A percentile compares a stretch with the other conserved stretches of the same genome.
Evolutionary conservation across 306 rosid genomes (phyloP).

Genomic region (Spatholobus suberectus): DNA sequence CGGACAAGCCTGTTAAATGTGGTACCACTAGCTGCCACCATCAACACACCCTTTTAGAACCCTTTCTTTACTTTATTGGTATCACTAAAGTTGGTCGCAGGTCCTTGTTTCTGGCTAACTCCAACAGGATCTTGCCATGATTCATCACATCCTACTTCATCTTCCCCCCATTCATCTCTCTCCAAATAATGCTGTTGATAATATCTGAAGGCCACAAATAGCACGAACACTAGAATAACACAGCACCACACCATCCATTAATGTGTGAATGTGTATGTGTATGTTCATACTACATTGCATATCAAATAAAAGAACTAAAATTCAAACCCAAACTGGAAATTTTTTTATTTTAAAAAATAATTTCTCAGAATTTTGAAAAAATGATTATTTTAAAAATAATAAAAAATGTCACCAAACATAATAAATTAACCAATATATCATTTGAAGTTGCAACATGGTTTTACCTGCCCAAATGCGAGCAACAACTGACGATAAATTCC

Average conservation of each 20-base stretch:
- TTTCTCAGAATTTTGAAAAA: neutral
- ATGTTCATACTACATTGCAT: too few relatives aligned
- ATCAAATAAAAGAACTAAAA: neutral
- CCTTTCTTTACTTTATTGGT: conserved; percentile 51
- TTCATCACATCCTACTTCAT: conserved; percentile 48
- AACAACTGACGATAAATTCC: conserved; percentile 79
- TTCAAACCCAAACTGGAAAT: neutral
- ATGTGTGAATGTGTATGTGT: neutral
- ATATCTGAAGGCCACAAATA: conserved; percentile 76
- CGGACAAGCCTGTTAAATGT: neutral
- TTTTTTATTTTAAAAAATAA: neutral
- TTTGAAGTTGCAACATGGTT: neutral
- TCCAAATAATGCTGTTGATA: conserved; percentile 70
- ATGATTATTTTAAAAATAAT: neutral
- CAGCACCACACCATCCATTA: neutral
- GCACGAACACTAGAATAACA: conserved; percentile 68
- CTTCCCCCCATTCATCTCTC: conserved; percentile 63
- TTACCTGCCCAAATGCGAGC: conserved; percentile 97
- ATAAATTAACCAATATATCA: neutral
- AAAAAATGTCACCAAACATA: neutral
- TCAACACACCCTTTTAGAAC: conserved; percentile 31
- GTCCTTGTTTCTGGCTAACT: conserved; percentile 35
- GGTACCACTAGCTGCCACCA: neutral
- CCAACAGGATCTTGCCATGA: conserved; percentile 49
- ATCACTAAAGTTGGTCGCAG: neutral